phyloP scores from a whole-genome alignment of 192 early-diverging fungal genomes.

The Rhizophagus prolifer region DNA sequence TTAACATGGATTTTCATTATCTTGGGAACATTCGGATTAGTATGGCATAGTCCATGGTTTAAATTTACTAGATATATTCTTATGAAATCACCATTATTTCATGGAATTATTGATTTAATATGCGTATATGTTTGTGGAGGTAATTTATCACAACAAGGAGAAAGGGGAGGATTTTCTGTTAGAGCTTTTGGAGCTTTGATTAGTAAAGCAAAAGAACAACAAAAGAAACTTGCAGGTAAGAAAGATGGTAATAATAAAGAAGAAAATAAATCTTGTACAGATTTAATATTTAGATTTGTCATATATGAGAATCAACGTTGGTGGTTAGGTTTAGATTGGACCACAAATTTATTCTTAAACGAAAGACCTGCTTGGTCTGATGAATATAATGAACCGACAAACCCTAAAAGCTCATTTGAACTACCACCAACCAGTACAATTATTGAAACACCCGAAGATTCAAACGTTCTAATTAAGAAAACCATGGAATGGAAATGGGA shows the following conservation, averaged over 20 bases:
- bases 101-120: slow-evolving; percentile 34
- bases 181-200: slow-evolving; percentile 35
- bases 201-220: slow-evolving; percentile 44
- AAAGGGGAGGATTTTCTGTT: slow-evolving; percentile 31
- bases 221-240: slow-evolving; percentile 30
- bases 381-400: slow-evolving; percentile 46
- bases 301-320: slow-evolving; percentile 56
- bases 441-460: slow-evolving; percentile 36
- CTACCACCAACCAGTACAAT: slow-evolving; percentile 41
- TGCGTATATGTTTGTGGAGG: slow-evolving; percentile 35
- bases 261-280: slow-evolving; percentile 37
- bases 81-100: slow-evolving; percentile 34
- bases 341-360: slow-evolving; percentile 55
- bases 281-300: slow-evolving; percentile 46
- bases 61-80: slow-evolving; percentile 35
- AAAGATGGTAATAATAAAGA: slow-evolving; percentile 2
- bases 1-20: slow-evolving; percentile 37
- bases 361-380: slow-evolving; percentile 58
- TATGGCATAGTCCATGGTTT: slow-evolving; percentile 51
- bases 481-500: slow-evolving; percentile 55
- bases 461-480: slow-evolving; percentile 43
- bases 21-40: slow-evolving; percentile 37
- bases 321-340: slow-evolving; percentile 61
- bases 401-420: slow-evolving; percentile 49
- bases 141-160: slow-evolving; percentile 2